A percentile compares a stretch with the other conserved stretches of the same genome.
phyloP scores from a whole-genome alignment of 768 basidiomycete genomes.

The Phallus indusiatus region DNA sequence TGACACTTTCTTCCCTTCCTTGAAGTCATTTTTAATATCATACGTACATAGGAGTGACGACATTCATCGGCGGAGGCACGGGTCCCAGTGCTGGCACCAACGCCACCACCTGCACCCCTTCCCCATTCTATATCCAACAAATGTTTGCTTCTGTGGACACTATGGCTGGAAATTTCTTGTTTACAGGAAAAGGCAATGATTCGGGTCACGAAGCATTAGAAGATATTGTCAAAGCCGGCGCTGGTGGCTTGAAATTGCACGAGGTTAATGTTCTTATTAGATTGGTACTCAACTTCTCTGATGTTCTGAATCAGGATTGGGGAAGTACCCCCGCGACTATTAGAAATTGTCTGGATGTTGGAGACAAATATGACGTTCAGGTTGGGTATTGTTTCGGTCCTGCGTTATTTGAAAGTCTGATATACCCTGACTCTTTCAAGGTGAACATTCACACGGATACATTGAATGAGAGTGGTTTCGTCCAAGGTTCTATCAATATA shows the following conservation, averaged over 20 bases:
- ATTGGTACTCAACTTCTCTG: background rate
- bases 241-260: constrained; percentile 86
- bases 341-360: constrained; percentile 65
- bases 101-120: constrained; percentile 92
- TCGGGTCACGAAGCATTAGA: constrained; percentile 61
- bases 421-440: constrained; percentile 21
- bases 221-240: constrained; percentile 78
- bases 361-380: constrained; percentile 90
- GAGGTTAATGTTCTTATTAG: constrained; percentile 33
- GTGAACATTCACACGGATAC: constrained; percentile 97
- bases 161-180: constrained; percentile 83
- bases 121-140: constrained; percentile 76
- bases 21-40: background rate
- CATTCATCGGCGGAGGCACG: constrained; percentile 93
- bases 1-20: background rate
- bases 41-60: constrained; percentile 62
- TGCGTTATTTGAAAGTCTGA: background rate
- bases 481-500: constrained; percentile 56
- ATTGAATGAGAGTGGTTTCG: constrained; percentile 93
- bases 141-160: constrained; percentile 92
- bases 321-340: constrained; percentile 84
- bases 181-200: constrained; percentile 97
- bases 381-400: constrained; percentile 28
- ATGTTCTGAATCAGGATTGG: constrained; percentile 54
- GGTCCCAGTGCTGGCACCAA: constrained; percentile 85